phyloP scores from a whole-genome alignment of 1,139 yeast genomes.

The Entelexis paramagnoliae region DNA sequence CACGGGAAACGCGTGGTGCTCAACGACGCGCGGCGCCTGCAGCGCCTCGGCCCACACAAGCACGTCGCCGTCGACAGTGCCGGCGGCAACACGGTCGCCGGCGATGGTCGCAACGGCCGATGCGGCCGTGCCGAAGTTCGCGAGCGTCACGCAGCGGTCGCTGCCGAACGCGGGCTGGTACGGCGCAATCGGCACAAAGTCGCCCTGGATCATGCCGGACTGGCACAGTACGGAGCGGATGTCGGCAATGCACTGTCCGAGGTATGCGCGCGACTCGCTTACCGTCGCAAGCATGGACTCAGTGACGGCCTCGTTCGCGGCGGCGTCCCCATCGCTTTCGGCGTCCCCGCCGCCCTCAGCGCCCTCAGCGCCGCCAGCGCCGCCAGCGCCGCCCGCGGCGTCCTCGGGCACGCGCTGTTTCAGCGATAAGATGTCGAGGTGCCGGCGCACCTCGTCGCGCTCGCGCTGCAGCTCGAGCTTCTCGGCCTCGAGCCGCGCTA shows the following conservation, averaged over 20 bases:
- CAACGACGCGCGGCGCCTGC: conserved; percentile 3
- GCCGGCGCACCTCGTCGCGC: conserved; percentile 15
- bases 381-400: no score
- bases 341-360: background rate
- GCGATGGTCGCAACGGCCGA: conserved; percentile 10
- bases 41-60: conserved; percentile 15
- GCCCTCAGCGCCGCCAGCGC: no score
- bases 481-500: conserved; percentile 36
- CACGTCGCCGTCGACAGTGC: conserved; percentile 23
- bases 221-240: conserved; percentile 15
- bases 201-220: conserved; percentile 8
- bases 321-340: background rate
- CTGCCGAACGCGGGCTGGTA: conserved; percentile 5
- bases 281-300: conserved; percentile 11
- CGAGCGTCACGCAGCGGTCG: conserved; percentile 10
- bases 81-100: conserved; percentile 15
- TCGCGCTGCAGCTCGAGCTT: conserved; percentile 29
- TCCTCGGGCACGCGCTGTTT: background rate
- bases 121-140: conserved; percentile 20
- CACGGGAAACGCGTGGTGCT: conserved; percentile 5
- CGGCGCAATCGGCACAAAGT: conserved; percentile 10
- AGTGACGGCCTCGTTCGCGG: background rate
- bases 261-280: conserved; percentile 12
- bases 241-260: conserved; percentile 18
- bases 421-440: conserved; percentile 7